These are phyloP conservation scores for Spencermartinsiella europaea DNA, from an alignment of 805 yeast genomes.

Conservation along the genomic window DNA sequence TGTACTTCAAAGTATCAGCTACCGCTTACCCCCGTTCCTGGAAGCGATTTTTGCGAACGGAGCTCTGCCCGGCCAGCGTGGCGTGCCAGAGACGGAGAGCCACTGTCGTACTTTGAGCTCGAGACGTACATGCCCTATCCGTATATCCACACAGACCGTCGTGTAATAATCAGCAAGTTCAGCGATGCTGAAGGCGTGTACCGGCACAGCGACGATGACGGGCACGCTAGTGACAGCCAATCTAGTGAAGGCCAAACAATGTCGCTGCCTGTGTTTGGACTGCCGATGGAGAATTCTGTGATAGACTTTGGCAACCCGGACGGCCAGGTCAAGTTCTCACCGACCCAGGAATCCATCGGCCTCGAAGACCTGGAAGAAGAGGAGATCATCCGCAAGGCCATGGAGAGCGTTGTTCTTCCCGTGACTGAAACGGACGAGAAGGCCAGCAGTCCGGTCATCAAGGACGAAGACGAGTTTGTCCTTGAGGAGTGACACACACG, in stretches of 20 bases:
- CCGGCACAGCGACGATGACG: background rate
- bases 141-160: conserved; percentile 23
- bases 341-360: conserved; percentile 3
- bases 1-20: conserved; percentile 37
- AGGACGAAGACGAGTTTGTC: background rate
- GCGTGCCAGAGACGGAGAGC: conserved; percentile 9
- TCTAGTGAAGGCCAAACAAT: conserved; percentile 1
- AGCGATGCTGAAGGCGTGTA: background rate
- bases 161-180: conserved; percentile 12
- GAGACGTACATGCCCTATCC: conserved; percentile 26
- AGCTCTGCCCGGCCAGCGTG: background rate
- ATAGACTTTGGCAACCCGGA: conserved; percentile 22
- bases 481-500: too few species aligned
- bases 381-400: conserved; percentile 17
- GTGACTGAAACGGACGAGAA: background rate
- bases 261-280: conserved; percentile 11
- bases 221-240: too few species aligned
- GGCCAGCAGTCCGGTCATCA: background rate
- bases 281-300: conserved; percentile 5
- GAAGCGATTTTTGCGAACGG: background rate
- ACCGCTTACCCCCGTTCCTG: conserved; percentile 29
- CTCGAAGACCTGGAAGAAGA: conserved; percentile 4
- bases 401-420: conserved; percentile 20
- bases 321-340: conserved; percentile 23
- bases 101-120: conserved; percentile 23